These are phyloP conservation scores for Rhipidocladum racemiflorum DNA, from an alignment of 176 grass and related monocot species.

Conservation along the genomic window DNA sequence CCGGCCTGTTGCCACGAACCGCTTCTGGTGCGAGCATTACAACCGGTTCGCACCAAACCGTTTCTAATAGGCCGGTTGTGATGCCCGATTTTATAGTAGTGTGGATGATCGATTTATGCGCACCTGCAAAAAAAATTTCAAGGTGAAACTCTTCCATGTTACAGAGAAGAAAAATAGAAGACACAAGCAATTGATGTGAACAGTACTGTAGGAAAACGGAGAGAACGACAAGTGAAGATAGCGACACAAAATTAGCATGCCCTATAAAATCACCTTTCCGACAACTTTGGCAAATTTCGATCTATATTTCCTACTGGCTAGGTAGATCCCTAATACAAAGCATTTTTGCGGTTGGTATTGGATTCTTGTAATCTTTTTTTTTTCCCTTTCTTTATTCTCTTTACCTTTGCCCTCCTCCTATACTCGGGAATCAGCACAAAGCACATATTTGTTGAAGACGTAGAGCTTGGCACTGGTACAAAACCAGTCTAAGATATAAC, in stretches of 20 bases:
- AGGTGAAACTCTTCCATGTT: not conserved
- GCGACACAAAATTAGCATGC: not conserved
- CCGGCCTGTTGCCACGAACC: too few relatives aligned
- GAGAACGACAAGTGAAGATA: not conserved
- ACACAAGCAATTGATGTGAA: not conserved
- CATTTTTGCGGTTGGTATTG: conserved; percentile 9
- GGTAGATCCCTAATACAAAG: not conserved
- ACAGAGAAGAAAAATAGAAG: not conserved
- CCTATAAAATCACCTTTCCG: not conserved
- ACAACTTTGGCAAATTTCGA: not conserved
- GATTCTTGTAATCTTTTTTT: conserved; percentile 17
- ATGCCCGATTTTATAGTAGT: too few relatives aligned
- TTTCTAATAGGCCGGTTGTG: too few relatives aligned
- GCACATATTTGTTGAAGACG: not conserved
- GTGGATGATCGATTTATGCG: not conserved
- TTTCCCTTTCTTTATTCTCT: not conserved
- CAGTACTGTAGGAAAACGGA: not conserved
- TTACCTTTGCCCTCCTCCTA: not conserved
- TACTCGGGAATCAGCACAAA: not conserved
- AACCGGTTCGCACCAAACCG: too few relatives aligned
- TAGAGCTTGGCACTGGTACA: conserved; percentile 15
- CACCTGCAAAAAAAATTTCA: not conserved
- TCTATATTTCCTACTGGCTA: not conserved
- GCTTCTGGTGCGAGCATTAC: too few relatives aligned
- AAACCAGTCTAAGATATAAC: too few relatives aligned